Evolutionary conservation across 2,329 filamentous ascomycete species (phyloP), one percentile per base, ranked within the genome.

Genomic region (Pseudogymnoascus sp.): DNA sequence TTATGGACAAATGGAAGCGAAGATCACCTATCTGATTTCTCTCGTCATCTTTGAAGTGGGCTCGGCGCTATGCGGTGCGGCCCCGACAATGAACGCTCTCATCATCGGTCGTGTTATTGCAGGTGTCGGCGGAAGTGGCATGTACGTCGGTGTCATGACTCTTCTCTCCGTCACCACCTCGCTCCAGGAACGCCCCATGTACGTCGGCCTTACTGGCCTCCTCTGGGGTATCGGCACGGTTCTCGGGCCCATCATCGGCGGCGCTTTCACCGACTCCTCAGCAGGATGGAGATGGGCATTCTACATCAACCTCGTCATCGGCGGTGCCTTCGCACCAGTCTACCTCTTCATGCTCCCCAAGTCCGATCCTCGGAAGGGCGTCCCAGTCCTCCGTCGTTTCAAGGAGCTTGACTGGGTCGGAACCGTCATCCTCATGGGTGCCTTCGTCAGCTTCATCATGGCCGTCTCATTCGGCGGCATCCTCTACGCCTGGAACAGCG

Each of bases 281-380:
- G 78, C 75, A 0, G 76, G 74, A 0, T 82, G 80, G 80, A 66
- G 80, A 47, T 80, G 76, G 76, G 73, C 73, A 0, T 81, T 81
- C 64, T 86, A 86, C 68, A 80, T 86, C 73, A 86, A 86, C 67
- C 74, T 86, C 0, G 72, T 81, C 57, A 76, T 80, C 0, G 82
- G 73, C 6, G 78, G 68, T 29, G 70, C 72, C 2, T 75, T 74
- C n/a, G 71, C 74, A 18, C 66, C 73, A 1, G 73, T 80, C 23
- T 68, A 79, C 29, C 64, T 80, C 66, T 75, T 77, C 62, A 75
- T 79, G 66, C 78, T 82, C 68, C 73, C 74, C 64, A 76, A 73
- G 59, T 76, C 74, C 23, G 73, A 72, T 63, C 74, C 71, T 0
- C 68, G 68, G 23, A 60, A 72, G 64, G 70, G 29, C 1, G 23